Base-by-base conservation (phyloP, 2,329 filamentous ascomycete genomes). In the Verticillium zaregamsianum region DNA sequence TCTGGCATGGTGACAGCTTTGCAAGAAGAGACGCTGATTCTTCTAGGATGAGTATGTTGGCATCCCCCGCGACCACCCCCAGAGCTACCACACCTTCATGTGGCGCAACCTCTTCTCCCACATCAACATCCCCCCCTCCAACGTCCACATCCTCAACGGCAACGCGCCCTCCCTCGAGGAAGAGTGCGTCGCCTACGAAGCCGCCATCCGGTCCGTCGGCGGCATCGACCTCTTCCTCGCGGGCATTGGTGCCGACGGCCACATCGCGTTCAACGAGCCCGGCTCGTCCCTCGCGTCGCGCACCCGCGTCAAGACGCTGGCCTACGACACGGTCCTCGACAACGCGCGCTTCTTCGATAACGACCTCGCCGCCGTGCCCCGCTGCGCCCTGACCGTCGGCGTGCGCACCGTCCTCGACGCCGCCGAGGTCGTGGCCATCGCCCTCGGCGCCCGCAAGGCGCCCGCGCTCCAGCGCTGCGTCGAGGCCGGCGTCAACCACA, bases 41-140 rank as follows among this genome's bases (percentile, higher is more conserved):
- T 8, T 20, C 33, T 67, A 90, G 87, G 92, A 96, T 77, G 92
- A 96, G 78, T 96, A 96, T 71, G 90, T 95, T 67, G 90, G 90
- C 62, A 85, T 96, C 65, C 89, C 91, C 37, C 87, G 90, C 70
- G 90, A 93, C 69, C 91, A 96, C 73, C 88, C 91, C 14, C 88
- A 95, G 74, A 92, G 89, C 70, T 96, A 96, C 77, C 92, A 96
- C 79, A 91, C 88, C 66, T 96, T 95, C 80, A 95, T 96, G 92
- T 96, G 93, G 85, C 91, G 90, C 77, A 84, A 95, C 78, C 92
- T 96, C 82, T 96, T 96, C 81, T 91, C 90, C 54, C 91, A 86
- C 68, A 88, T 95, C 68, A 91, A 96, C 71, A 89, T 95, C 68
- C 85, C 88, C 66, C 92, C 92, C 5, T 83, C 85, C 70, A 93